A percentile compares a stretch with the other conserved stretches of the same genome.
Evolutionary conservation across 306 rosid genomes (phyloP).

Genomic region (Cicer chorassanicum): DNA sequence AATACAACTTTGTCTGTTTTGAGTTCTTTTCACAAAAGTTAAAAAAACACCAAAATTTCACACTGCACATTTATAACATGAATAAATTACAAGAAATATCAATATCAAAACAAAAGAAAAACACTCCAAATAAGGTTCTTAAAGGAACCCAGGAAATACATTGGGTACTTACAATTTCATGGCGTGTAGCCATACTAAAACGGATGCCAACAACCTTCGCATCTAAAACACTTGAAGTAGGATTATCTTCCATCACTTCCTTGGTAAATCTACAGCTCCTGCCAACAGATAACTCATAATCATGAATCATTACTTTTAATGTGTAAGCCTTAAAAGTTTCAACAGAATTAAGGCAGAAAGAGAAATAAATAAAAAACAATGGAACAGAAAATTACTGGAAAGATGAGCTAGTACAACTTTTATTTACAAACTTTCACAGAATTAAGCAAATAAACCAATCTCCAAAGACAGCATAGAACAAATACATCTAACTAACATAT

Average conservation of each 20-base stretch:
- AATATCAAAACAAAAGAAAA: constrained; percentile 22
- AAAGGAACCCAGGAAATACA: constrained; percentile 34
- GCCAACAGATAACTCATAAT: constrained; percentile 39
- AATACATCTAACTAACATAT: constrained; percentile 1
- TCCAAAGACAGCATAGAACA: background rate
- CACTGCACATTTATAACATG: background rate
- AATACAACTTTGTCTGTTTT: constrained; percentile 18
- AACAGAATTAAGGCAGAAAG: constrained; percentile 12
- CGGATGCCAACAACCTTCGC: constrained; percentile 66
- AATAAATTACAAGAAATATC: constrained; percentile 22
- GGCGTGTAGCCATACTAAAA: constrained; percentile 72
- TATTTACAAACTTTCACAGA: background rate
- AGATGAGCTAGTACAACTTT: constrained; percentile 4
- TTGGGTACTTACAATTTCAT: constrained; percentile 73
- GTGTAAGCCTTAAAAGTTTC: background rate
- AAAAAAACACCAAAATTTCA: background rate
- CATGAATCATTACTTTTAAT: constrained; percentile 13
- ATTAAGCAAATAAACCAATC: background rate
- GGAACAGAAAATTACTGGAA: constrained; percentile 15
- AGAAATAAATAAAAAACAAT: constrained; percentile 11
- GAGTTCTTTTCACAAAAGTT: background rate
- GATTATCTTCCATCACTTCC: constrained; percentile 65
- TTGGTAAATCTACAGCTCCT: constrained; percentile 43
- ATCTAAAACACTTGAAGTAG: constrained; percentile 56
- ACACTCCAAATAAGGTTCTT: constrained; percentile 18